Evolutionary conservation across 331 rosid genomes (phyloP).

Genomic region (Ulmus americana): DNA sequence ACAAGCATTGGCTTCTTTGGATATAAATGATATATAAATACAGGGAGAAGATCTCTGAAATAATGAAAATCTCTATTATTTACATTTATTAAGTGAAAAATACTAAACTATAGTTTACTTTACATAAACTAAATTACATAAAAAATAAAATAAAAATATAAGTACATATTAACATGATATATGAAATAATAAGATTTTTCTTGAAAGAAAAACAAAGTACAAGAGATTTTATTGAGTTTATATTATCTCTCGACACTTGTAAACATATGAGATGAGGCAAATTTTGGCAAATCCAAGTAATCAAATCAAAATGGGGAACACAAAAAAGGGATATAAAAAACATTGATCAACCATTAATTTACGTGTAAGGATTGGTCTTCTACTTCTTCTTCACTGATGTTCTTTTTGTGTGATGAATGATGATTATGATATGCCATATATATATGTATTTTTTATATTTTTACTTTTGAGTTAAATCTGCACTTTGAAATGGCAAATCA

Average conservation of each 20-base stretch:
- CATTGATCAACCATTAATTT: slow-evolving; percentile 30
- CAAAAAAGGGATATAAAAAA: background rate
- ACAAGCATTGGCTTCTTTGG: slow-evolving; percentile 13
- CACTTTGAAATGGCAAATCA: slow-evolving; percentile 29
- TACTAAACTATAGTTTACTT: too few relatives aligned
- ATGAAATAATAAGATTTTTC: too few relatives aligned
- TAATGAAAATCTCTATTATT: too few relatives aligned
- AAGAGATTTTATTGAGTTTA: too few relatives aligned
- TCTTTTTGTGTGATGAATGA: slow-evolving; percentile 36
- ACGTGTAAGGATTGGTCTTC: slow-evolving; percentile 22
- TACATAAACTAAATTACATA: too few relatives aligned
- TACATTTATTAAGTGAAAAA: too few relatives aligned
- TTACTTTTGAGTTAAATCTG: slow-evolving; percentile 34
- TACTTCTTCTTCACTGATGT: slow-evolving; percentile 28
- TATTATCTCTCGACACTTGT: too few relatives aligned
- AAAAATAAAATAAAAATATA: too few relatives aligned
- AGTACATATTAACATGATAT: too few relatives aligned
- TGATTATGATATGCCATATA: slow-evolving; percentile 16
- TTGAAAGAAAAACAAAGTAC: too few relatives aligned
- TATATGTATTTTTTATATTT: background rate
- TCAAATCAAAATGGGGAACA: slow-evolving; percentile 5
- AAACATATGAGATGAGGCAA: background rate
- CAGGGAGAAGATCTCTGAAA: too few relatives aligned
- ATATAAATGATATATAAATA: background rate
- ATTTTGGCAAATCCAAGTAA: background rate